A percentile compares a stretch with the other conserved stretches of the same genome.
Evolutionary conservation across 345 rosid species (phyloP).

Genomic region (Heritiera littoralis): DNA sequence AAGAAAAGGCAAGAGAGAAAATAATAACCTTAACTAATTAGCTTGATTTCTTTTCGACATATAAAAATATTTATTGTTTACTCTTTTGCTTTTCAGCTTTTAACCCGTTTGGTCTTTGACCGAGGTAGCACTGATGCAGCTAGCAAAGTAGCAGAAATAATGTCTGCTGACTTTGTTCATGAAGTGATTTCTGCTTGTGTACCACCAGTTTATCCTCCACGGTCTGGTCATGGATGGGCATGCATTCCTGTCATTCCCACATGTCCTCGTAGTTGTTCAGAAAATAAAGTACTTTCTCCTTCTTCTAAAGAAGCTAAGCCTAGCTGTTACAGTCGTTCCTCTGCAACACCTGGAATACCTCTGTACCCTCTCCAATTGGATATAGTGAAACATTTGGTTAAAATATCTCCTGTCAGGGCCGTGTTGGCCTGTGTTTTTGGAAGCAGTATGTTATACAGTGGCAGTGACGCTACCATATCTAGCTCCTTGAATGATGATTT

Average conservation of each 20-base stretch:
- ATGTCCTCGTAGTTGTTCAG: constrained; percentile 49
- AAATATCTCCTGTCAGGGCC: constrained; percentile 92
- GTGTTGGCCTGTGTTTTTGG: constrained; percentile 96
- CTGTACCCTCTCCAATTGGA: constrained; percentile 92
- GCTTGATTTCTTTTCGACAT: constrained; percentile 10
- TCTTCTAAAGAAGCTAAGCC: constrained; percentile 75
- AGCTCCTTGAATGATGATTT: constrained; percentile 64
- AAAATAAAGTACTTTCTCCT: constrained; percentile 66
- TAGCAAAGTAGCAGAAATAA: constrained; percentile 88
- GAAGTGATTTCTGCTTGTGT: constrained; percentile 97
- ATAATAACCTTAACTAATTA: background rate
- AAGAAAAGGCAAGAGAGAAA: background rate
- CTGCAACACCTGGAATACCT: constrained; percentile 75
- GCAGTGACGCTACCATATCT: constrained; percentile 67
- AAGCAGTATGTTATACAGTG: constrained; percentile 77
- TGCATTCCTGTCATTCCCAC: constrained; percentile 79
- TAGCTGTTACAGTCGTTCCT: constrained; percentile 65
- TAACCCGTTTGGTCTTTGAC: constrained; percentile 94
- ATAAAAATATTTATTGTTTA: constrained; percentile 20
- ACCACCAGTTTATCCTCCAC: constrained; percentile 96
- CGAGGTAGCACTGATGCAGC: constrained; percentile 98
- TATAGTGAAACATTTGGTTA: constrained; percentile 85
- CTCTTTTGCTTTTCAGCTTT: constrained; percentile 63
- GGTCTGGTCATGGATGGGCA: constrained; percentile 97
- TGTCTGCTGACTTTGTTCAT: constrained; percentile 97